A percentile compares a stretch with the other conserved stretches of the same genome.
Conservation (phyloP, 257 asterid species). For the Penstemon barbatus region DNA sequence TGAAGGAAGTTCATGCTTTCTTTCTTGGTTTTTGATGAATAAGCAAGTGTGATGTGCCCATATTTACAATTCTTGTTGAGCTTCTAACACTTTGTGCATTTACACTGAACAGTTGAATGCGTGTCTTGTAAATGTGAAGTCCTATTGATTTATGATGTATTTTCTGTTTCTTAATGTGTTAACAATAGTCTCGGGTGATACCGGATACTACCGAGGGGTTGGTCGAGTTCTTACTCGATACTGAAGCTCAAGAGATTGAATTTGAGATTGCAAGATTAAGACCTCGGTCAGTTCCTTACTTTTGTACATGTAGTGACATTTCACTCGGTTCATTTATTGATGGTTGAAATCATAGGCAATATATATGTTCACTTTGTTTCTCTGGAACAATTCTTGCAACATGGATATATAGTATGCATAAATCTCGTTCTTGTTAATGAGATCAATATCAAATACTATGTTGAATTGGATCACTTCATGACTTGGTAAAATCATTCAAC, state of each 20-base stretch:
- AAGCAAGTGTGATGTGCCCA: neutral
- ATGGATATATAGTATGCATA: no score
- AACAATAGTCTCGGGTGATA: slow-evolving; percentile 61
- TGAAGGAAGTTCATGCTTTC: neutral
- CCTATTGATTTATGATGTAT: slow-evolving; percentile 8
- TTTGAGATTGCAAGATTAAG: slow-evolving; percentile 84
- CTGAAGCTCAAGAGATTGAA: slow-evolving; percentile 92
- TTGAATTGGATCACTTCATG: neutral
- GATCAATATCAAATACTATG: neutral
- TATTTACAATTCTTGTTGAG: neutral
- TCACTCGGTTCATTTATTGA: neutral
- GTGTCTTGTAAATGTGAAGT: neutral
- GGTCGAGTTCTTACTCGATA: slow-evolving; percentile 88
- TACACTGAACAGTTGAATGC: neutral
- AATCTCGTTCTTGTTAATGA: neutral
- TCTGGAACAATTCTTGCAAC: neutral
- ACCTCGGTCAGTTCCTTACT: slow-evolving; percentile 57
- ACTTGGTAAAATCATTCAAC: neutral
- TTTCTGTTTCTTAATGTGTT: neutral
- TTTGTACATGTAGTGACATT: neutral
- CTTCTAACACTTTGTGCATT: neutral
- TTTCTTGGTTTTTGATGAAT: neutral
- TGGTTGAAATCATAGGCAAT: neutral
- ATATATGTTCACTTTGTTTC: neutral
- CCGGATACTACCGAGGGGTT: slow-evolving; percentile 60